Percentiles rank a stretch among this genome's conserved stretches.
phyloP scores from a whole-genome alignment of 2,329 filamentous ascomycete genomes.

The Pseudogymnoascus sp. region DNA sequence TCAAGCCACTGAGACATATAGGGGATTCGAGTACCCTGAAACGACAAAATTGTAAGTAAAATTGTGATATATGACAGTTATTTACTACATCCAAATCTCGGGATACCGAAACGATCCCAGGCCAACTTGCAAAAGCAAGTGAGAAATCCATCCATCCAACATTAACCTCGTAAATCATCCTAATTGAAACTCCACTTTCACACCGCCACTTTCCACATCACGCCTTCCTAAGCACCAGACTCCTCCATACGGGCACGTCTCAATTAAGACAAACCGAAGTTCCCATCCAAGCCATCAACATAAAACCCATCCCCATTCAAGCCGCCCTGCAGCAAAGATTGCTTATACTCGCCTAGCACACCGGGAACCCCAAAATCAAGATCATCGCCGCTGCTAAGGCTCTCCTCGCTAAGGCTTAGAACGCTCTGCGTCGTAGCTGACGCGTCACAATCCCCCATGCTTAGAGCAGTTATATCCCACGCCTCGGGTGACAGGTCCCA shows the following conservation, averaged over 20 bases:
- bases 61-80: slow-evolving; percentile 6
- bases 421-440: slow-evolving; percentile 42
- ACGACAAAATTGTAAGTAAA: neutral
- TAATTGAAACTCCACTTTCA: neutral
- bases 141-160: neutral
- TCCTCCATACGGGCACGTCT: neutral
- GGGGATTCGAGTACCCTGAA: neutral
- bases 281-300: slow-evolving; percentile 32
- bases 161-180: neutral
- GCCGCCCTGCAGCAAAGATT: slow-evolving; percentile 15
- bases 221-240: neutral
- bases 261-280: slow-evolving; percentile 32
- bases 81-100: neutral
- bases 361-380: slow-evolving; percentile 2
- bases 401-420: slow-evolving; percentile 53
- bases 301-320: slow-evolving; percentile 17
- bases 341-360: slow-evolving; percentile 16
- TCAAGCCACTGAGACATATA: neutral
- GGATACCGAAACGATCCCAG: neutral
- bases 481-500: slow-evolving; percentile 47
- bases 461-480: slow-evolving; percentile 38
- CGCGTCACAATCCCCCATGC: slow-evolving; percentile 30
- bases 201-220: neutral
- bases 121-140: neutral
- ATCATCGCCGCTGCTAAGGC: slow-evolving; percentile 45